Evolutionary conservation across 371 early-diverging fungal genomes (phyloP).

Genomic region (Rhizopus delemar): DNA sequence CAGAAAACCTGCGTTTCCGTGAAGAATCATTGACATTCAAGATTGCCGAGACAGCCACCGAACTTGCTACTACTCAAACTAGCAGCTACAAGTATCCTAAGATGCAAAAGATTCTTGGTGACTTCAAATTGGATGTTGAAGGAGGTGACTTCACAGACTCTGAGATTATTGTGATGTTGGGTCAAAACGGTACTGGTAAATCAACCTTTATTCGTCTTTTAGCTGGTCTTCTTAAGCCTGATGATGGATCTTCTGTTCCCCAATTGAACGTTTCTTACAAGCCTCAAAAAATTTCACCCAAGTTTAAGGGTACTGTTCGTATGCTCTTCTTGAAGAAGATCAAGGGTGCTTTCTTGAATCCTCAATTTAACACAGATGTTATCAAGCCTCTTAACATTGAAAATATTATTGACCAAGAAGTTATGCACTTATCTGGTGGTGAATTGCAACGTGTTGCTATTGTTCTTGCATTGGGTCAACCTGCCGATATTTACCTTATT

Average conservation of each 20-base stretch:
- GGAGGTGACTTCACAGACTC: constrained; percentile 95
- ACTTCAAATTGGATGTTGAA: constrained; percentile 85
- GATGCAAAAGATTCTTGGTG: constrained; percentile 85
- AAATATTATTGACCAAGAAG: constrained; percentile 92
- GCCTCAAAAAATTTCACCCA: constrained; percentile 99
- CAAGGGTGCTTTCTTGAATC: constrained; percentile 88
- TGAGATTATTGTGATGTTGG: constrained; percentile 99
- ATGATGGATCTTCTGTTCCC: constrained; percentile 80
- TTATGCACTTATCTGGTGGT: constrained; percentile 96
- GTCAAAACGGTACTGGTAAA: constrained; percentile 99
- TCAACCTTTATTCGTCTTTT: constrained; percentile 98
- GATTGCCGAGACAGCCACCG: constrained; percentile 88
- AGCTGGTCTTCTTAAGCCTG: constrained; percentile 89
- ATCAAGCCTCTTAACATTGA: constrained; percentile 97
- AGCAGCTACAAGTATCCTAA: constrained; percentile 84
- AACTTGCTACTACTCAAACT: constrained; percentile 59
- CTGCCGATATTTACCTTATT: constrained; percentile 98
- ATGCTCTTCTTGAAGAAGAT: constrained; percentile 96
- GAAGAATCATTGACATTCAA: constrained; percentile 96
- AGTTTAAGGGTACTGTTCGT: constrained; percentile 95
- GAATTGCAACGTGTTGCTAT: constrained; percentile 99
- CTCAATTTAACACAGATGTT: constrained; percentile 98
- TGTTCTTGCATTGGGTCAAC: constrained; percentile 91
- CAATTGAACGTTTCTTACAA: constrained; percentile 94
- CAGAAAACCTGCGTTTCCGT: constrained; percentile 99